Conservation (phyloP, 331 rosid species). For the Stylosanthes scabra region DNA sequence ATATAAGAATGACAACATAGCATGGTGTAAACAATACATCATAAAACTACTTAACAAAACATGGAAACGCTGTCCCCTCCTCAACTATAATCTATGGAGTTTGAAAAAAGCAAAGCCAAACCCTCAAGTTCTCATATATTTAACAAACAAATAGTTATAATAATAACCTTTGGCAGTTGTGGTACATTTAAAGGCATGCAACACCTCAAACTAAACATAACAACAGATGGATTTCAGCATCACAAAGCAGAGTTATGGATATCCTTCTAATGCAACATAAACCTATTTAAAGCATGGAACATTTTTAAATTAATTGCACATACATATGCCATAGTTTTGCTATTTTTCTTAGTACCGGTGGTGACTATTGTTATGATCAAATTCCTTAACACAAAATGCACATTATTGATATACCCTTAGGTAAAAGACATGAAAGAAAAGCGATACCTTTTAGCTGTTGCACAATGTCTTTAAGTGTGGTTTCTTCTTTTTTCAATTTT, state of each 20-base stretch:
- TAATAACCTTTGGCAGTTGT: slow-evolving; percentile 4
- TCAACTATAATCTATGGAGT: slow-evolving; percentile 14
- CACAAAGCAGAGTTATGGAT: slow-evolving; percentile 21
- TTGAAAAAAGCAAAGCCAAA: slow-evolving; percentile 12
- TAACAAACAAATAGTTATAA: slow-evolving; percentile 21
- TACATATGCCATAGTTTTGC: slow-evolving; percentile 8
- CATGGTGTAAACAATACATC: neutral
- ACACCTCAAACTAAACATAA: slow-evolving; percentile 27
- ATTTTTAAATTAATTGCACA: slow-evolving; percentile 16
- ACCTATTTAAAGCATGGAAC: slow-evolving; percentile 10
- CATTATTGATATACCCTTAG: neutral
- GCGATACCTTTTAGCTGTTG: slow-evolving; percentile 80
- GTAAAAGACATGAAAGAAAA: slow-evolving; percentile 33
- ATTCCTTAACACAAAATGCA: slow-evolving; percentile 21
- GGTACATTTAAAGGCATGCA: slow-evolving; percentile 15
- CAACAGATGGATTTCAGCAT: slow-evolving; percentile 5
- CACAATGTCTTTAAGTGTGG: slow-evolving; percentile 74
- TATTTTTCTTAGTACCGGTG: slow-evolving; percentile 6
- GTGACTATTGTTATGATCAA: slow-evolving; percentile 23
- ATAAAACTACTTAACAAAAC: slow-evolving; percentile 20
- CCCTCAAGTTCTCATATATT: slow-evolving; percentile 13
- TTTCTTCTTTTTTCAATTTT: slow-evolving; percentile 75
- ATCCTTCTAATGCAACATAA: slow-evolving; percentile 30
- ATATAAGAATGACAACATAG: slow-evolving; percentile 3
- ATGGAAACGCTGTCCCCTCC: neutral